Evolutionary conservation across 1,284 basidiomycete genomes (phyloP).

Genomic region (Boletus sp.): DNA sequence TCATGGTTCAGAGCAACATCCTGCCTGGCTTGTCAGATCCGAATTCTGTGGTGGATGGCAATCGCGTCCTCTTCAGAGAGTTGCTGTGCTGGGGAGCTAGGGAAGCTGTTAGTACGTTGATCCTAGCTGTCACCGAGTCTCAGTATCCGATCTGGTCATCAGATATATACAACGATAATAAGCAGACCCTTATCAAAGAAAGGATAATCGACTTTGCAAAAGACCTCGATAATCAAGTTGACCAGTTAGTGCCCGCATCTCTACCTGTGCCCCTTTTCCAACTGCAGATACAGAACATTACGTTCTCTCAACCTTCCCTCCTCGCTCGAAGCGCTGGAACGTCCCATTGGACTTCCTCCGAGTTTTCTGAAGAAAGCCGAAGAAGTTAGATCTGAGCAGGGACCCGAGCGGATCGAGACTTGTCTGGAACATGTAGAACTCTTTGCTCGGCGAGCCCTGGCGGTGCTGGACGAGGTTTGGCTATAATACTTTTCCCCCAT

Average conservation of each 20-base stretch:
- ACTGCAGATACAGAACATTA: slow-evolving; percentile 49
- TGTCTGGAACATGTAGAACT: slow-evolving; percentile 73
- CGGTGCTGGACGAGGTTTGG: slow-evolving; percentile 72
- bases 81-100: slow-evolving; percentile 87
- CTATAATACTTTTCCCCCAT: not conserved
- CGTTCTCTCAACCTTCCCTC: slow-evolving; percentile 79
- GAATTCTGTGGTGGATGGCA: slow-evolving; percentile 43
- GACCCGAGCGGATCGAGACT: slow-evolving; percentile 66
- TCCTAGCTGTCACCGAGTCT: not conserved
- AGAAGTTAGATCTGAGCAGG: slow-evolving; percentile 78
- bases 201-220: slow-evolving; percentile 62
- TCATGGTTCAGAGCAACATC: slow-evolving; percentile 65
- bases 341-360: slow-evolving; percentile 84
- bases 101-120: slow-evolving; percentile 75
- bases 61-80: slow-evolving; percentile 68
- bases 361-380: slow-evolving; percentile 84
- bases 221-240: slow-evolving; percentile 61
- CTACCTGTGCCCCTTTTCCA: not conserved
- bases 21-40: slow-evolving; percentile 66
- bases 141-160: not conserved
- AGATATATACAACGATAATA: slow-evolving; percentile 89
- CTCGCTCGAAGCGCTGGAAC: slow-evolving; percentile 83
- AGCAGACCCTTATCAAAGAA: slow-evolving; percentile 69
- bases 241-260: slow-evolving; percentile 47
- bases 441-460: slow-evolving; percentile 60